Base-by-base conservation (phyloP, 2,329 filamentous ascomycete genomes). In the Ascomycota sp. region DNA sequence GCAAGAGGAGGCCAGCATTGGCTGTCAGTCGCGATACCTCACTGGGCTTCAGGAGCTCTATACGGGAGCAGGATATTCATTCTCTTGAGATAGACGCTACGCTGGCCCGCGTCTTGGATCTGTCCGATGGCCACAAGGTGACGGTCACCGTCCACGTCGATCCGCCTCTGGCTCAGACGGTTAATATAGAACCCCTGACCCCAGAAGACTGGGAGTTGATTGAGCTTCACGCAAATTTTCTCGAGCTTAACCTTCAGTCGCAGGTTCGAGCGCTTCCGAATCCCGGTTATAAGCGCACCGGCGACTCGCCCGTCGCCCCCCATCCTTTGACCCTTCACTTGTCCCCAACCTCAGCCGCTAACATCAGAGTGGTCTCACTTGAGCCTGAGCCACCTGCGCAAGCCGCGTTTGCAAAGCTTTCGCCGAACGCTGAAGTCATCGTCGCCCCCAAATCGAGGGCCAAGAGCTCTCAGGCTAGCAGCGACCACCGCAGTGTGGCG, bases 201-300 rank as follows among this genome's bases (percentile, higher is more conserved):
- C 73, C 86, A 2, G 82, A 91, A 37, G 89, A 98, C 51, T 98
- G 89, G 89, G 89, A 98, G 56, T 92, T 95, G 46, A 95, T 98
- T 45, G 89, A 98, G 54, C 62, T 98, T 2, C 89, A 98, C 58
- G 89, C 89, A 6, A 89, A 77, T 11, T 98, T 95, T 48, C 63
- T 98, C 33, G 89, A 98, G 50, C 64, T 93, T 41, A 95, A 98
- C 52, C 72, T 98, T 34, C 63, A 92, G 26, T 79, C 76, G 31
- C 89, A 98, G 57, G 84, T 98, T 44, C 76, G 89, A 45, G 86
- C 86, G 12, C 62, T 98, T 16, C 86, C 86, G 21, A 95, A 93
- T 52, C 86, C 86, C 12, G 60, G 66, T 21, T 79, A 72, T 49
- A 61, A 57, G 30, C 59, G 64, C 21, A 51, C 59, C 5, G 59